These are phyloP conservation scores for Cordyceps farinosa DNA, from an alignment of 2,329 filamentous ascomycete species.

Conservation along the genomic window DNA sequence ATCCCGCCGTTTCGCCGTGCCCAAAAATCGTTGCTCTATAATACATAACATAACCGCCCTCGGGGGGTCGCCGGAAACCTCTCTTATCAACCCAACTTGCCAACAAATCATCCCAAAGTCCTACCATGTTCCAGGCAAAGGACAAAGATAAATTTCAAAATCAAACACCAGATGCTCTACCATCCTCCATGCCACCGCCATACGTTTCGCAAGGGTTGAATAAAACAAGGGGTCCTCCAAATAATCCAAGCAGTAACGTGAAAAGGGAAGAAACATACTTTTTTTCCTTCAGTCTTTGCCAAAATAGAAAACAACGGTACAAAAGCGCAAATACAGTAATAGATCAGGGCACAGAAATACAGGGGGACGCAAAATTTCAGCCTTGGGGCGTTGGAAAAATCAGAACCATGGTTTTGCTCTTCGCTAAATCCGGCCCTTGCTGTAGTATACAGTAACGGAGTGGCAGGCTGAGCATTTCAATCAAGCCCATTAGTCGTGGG, in stretches of 20 bases:
- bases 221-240: background rate
- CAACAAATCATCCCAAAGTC: background rate
- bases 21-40: constrained; percentile 2
- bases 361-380: constrained; percentile 13
- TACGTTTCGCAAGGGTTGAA: background rate
- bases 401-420: constrained; percentile 1
- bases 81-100: background rate
- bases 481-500: constrained; percentile 27
- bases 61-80: background rate
- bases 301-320: constrained; percentile 16
- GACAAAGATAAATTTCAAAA: background rate
- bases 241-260: background rate
- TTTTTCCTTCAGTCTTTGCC: background rate
- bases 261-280: background rate
- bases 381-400: constrained; percentile 6
- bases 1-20: constrained; percentile 4
- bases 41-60: constrained; percentile 13
- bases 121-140: constrained; percentile 21
- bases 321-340: constrained; percentile 18
- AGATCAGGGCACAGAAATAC: constrained; percentile 18
- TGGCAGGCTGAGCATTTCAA: background rate
- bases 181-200: background rate
- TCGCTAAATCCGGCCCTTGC: background rate
- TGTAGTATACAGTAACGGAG: constrained; percentile 18
- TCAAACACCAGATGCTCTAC: constrained; percentile 3